Base-by-base conservation (phyloP, 306 rosid genomes). In the Elaeagnus macrophylla region DNA sequence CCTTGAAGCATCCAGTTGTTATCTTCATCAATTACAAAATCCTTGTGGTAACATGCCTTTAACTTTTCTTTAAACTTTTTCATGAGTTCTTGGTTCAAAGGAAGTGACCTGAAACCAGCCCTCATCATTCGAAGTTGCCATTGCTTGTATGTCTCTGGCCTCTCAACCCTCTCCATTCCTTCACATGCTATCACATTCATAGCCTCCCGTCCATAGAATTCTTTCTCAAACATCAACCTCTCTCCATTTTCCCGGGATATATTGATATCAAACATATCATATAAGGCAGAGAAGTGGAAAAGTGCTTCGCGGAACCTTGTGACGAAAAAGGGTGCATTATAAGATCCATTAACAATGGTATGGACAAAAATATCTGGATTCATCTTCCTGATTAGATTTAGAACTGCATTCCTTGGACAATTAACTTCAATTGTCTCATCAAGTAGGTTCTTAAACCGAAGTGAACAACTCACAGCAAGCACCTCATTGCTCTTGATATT, bases 301-400 rank as follows among this genome's bases (percentile, higher is more conserved):
- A 86, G 64, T 6, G 90, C 80, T 72, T 86, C 95, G 17, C 72
- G 57, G 50, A 86, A 86, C 59, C 90, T 60, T n/a, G 88, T 75
- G 64, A 67, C 60, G 52, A 88, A 88, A 77, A 84, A 80, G 9
- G 96, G 96, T 3, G 91, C 91, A 54, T 84, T 88, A 54, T 77
- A 82, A 7, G 85, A 66, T 51, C 96, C 96, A 60, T 78, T 88
- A 3, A 58, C 4, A 40, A 72, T 46, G 36, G 71, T 10, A 1
- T 77, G 80, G 39, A 78, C 72, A 67, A 79, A 84, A 38, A 88
- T 69, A 59, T 72, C 67, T 0, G 96, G 96, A 37, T 82, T 82
- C 54, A 84, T 73, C 75, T 56, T 76, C 81, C 81, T 84, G 58
- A 82, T 80, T 49, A 88, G 79, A 12, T 56, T 70, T 56, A 88